phyloP scores from a whole-genome alignment of 225 moss, liverwort and hornwort species.

The Anthoceros angustus region DNA sequence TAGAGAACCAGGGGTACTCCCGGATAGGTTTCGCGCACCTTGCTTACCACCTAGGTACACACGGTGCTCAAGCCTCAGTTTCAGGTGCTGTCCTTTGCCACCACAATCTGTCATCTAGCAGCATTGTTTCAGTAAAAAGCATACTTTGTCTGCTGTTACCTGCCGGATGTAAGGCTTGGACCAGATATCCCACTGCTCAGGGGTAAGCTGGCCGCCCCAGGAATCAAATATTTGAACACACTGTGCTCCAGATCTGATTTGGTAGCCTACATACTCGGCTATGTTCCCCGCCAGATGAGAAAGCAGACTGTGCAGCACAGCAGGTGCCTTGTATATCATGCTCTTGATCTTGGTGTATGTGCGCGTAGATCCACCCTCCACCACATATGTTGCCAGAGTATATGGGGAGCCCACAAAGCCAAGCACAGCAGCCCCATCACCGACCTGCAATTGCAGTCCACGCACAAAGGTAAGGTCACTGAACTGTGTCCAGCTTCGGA shows the following conservation, averaged over 20 bases:
- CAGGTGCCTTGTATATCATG: conserved; percentile 69
- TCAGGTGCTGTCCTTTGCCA: background rate
- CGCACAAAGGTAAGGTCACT: conserved; percentile 4
- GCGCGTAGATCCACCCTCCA: conserved; percentile 89
- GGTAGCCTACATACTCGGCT: conserved; percentile 73
- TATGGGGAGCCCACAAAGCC: conserved; percentile 96
- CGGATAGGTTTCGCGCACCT: conserved; percentile 76
- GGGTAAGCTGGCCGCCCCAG: conserved; percentile 81
- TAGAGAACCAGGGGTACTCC: conserved; percentile 79
- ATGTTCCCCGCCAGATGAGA: conserved; percentile 81
- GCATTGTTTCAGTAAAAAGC: background rate
- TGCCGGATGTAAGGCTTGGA: conserved; percentile 78
- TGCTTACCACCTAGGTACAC: conserved; percentile 60
- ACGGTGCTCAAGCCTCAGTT: background rate
- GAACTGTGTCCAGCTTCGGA: background rate
- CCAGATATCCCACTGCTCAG: conserved; percentile 76
- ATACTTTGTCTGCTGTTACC: background rate
- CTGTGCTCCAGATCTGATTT: conserved; percentile 82
- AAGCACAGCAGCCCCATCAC: conserved; percentile 72
- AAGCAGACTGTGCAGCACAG: conserved; percentile 62
- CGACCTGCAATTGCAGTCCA: conserved; percentile 35
- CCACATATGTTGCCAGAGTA: conserved; percentile 81
- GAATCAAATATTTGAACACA: conserved; percentile 97
- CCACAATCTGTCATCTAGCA: background rate
- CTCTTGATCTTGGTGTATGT: conserved; percentile 74